A percentile compares a stretch with the other conserved stretches of the same genome.
Conservation (phyloP, 2,329 filamentous ascomycete species). For the Pseudogymnoascus sp. region DNA sequence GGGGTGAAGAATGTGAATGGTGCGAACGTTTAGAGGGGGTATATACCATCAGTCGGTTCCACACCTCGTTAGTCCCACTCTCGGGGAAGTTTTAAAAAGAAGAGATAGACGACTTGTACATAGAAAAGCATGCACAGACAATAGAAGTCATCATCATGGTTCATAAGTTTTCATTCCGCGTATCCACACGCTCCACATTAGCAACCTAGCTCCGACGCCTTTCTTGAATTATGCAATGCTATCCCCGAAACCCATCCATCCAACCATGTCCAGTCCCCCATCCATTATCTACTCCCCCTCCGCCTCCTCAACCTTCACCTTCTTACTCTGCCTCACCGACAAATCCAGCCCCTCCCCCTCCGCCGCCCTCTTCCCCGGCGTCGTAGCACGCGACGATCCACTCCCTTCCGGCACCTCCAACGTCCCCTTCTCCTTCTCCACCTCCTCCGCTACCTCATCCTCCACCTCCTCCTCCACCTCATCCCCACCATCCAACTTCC, state of each 20-base stretch:
- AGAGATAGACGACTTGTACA: background rate
- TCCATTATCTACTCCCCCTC: background rate
- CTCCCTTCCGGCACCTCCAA: conserved; percentile 41
- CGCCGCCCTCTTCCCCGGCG: conserved; percentile 32
- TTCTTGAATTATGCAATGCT: background rate
- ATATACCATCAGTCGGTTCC: background rate
- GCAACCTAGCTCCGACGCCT: background rate
- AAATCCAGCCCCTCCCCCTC: conserved; percentile 31
- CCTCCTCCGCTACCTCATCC: conserved; percentile 36
- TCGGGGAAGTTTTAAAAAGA: background rate
- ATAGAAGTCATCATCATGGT: background rate
- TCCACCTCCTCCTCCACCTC: conserved; percentile 35
- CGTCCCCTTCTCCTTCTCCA: conserved; percentile 32
- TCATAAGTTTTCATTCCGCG: background rate
- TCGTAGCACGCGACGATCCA: conserved; percentile 29
- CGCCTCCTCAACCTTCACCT: conserved; percentile 8
- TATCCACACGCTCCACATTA: background rate
- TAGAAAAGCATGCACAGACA: background rate
- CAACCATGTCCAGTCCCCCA: conserved; percentile 6
- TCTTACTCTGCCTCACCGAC: conserved; percentile 4
- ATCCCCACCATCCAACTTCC: conserved; percentile 1
- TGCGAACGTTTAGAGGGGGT: background rate
- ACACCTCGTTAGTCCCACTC: background rate
- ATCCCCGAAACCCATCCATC: background rate
- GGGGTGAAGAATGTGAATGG: conserved; percentile 27